phyloP scores from a whole-genome alignment of 2,329 filamentous ascomycete species.

The Paecilomyces fulvus region DNA sequence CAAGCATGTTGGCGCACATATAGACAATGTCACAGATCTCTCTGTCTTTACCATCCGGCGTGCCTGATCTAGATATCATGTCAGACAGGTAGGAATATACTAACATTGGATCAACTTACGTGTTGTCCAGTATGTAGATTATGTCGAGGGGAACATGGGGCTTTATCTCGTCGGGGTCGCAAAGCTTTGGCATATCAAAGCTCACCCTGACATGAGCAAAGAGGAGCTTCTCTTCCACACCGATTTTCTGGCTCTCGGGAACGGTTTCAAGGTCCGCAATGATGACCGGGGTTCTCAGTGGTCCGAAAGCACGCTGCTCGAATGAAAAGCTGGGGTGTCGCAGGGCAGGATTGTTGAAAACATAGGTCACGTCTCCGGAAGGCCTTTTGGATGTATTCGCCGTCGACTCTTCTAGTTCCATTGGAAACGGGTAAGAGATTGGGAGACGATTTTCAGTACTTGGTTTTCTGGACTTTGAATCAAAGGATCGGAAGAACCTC shows the following conservation, averaged over 20 bases:
- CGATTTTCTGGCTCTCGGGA: neutral
- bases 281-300: neutral
- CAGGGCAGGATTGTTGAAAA: neutral
- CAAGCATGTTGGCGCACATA: slow-evolving; percentile 15
- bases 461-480: slow-evolving; percentile 1
- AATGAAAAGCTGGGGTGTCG: neutral
- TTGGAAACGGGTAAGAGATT: neutral
- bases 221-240: neutral
- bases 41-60: slow-evolving; percentile 10
- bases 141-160: slow-evolving; percentile 22
- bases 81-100: slow-evolving; percentile 5
- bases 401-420: neutral
- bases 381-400: neutral
- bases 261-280: neutral
- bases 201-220: slow-evolving; percentile 25
- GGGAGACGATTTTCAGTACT: neutral
- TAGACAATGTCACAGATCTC: slow-evolving; percentile 15
- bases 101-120: slow-evolving; percentile 16
- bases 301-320: neutral
- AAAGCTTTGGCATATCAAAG: slow-evolving; percentile 23
- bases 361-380: neutral
- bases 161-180: slow-evolving; percentile 7
- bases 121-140: slow-evolving; percentile 26
- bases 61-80: slow-evolving; percentile 8
- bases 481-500: slow-evolving; percentile 4